Conservation (phyloP, 208 protist species). For the Spongospora subterranea region DNA sequence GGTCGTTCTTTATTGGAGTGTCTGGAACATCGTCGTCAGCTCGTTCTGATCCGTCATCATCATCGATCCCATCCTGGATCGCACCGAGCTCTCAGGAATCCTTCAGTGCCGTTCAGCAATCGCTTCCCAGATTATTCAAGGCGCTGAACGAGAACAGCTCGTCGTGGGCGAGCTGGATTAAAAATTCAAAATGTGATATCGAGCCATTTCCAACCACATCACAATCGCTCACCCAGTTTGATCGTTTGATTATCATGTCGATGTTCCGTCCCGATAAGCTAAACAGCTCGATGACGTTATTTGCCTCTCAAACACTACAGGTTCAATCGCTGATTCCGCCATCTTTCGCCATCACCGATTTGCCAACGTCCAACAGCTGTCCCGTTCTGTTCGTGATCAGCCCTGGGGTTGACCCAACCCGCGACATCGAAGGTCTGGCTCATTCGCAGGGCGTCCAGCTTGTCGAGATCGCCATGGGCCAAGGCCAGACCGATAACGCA, state of each 20-base stretch:
- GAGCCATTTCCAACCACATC: conserved; percentile 82
- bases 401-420: conserved; percentile 91
- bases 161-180: conserved; percentile 89
- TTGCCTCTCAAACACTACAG: conserved; percentile 62
- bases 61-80: neutral
- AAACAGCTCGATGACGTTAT: conserved; percentile 61
- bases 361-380: conserved; percentile 12
- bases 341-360: conserved; percentile 25
- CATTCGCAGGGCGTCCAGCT: conserved; percentile 79
- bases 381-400: conserved; percentile 92
- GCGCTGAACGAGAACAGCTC: conserved; percentile 64
- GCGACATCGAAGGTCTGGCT: conserved; percentile 87
- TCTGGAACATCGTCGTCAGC: conserved; percentile 70
- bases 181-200: conserved; percentile 81
- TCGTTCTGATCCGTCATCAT: too few species aligned
- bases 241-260: conserved; percentile 74
- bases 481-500: conserved; percentile 88
- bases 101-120: neutral
- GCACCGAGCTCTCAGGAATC: neutral
- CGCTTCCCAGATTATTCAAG: neutral
- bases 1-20: conserved; percentile 89
- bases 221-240: conserved; percentile 60
- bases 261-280: conserved; percentile 75
- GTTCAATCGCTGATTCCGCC: neutral
- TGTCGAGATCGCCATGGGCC: conserved; percentile 92